Evolutionary conservation across 768 basidiomycete species (phyloP).

Genomic region (Russula olivacea): DNA sequence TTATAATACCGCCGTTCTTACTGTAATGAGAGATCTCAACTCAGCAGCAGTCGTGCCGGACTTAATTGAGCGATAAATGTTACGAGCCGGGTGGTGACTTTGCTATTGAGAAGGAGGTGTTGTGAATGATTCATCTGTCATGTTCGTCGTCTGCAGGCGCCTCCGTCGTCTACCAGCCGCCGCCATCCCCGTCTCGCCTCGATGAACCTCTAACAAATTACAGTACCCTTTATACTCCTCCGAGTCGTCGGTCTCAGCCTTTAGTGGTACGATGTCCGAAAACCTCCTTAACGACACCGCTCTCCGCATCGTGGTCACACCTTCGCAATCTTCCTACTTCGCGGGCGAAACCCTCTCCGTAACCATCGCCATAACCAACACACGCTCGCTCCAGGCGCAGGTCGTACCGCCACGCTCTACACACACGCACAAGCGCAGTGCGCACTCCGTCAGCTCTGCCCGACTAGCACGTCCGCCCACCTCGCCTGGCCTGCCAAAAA

Average conservation of each 20-base stretch:
- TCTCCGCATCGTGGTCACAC: constrained; percentile 64
- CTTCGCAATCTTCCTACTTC: constrained; percentile 85
- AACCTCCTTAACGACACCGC: constrained; percentile 10
- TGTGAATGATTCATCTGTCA: too few relatives aligned
- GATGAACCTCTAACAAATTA: background rate
- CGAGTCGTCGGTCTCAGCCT: background rate
- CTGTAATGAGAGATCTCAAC: too few relatives aligned
- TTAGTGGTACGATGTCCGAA: constrained; percentile 18
- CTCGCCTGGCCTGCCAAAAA: constrained; percentile 59
- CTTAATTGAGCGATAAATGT: too few relatives aligned
- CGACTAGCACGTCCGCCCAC: constrained; percentile 78
- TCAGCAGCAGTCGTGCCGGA: too few relatives aligned
- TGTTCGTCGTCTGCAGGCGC: too few relatives aligned
- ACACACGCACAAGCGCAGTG: constrained; percentile 56
- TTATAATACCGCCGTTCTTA: too few relatives aligned
- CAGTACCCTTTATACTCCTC: background rate
- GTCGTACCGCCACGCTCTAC: constrained; percentile 32
- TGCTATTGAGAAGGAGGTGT: too few relatives aligned
- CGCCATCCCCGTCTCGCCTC: background rate
- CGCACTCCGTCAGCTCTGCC: constrained; percentile 79
- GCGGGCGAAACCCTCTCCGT: constrained; percentile 86
- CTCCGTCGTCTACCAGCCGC: background rate
- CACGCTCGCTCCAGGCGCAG: constrained; percentile 47
- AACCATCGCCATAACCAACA: constrained; percentile 83
- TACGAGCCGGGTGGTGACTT: too few relatives aligned